phyloP scores from a whole-genome alignment of 2,329 filamentous ascomycete genomes.

The Curvularia hawaiiensis region DNA sequence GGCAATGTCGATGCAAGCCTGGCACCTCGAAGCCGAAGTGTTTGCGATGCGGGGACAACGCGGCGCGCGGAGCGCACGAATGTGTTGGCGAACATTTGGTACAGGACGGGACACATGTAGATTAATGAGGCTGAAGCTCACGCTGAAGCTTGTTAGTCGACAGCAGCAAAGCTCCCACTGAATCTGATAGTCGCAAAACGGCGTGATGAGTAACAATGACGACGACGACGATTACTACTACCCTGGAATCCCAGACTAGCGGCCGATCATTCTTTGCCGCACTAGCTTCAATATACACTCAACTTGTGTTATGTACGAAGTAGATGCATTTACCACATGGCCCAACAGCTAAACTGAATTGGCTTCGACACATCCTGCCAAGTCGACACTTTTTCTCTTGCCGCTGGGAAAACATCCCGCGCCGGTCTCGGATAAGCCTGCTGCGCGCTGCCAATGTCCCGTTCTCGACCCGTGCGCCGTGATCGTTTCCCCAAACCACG shows the following conservation, averaged over 20 bases:
- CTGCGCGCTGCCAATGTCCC: background rate
- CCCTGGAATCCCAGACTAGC: conserved; percentile 2
- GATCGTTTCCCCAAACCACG: conserved; percentile 18
- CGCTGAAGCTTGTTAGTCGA: background rate
- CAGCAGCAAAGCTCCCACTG: background rate
- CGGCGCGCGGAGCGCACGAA: conserved; percentile 28
- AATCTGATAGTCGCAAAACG: conserved; percentile 5
- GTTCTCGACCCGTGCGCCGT: conserved; percentile 7
- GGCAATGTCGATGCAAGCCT: conserved; percentile 48
- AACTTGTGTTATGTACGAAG: background rate
- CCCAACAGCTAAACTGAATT: background rate
- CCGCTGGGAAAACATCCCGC: background rate
- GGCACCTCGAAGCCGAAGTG: conserved; percentile 30
- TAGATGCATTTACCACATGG: background rate
- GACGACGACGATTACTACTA: conserved; percentile 16
- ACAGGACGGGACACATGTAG: conserved; percentile 19
- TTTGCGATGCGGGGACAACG: conserved; percentile 14
- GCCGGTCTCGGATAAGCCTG: background rate
- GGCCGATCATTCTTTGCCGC: conserved; percentile 10
- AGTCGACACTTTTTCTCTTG: background rate
- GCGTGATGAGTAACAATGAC: conserved; percentile 22
- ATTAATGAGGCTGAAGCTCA: background rate
- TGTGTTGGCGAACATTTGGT: conserved; percentile 29
- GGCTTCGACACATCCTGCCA: background rate
- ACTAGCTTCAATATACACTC: background rate